phyloP scores from a whole-genome alignment of 805 yeast genomes.

The Ogataea glucozyma region DNA sequence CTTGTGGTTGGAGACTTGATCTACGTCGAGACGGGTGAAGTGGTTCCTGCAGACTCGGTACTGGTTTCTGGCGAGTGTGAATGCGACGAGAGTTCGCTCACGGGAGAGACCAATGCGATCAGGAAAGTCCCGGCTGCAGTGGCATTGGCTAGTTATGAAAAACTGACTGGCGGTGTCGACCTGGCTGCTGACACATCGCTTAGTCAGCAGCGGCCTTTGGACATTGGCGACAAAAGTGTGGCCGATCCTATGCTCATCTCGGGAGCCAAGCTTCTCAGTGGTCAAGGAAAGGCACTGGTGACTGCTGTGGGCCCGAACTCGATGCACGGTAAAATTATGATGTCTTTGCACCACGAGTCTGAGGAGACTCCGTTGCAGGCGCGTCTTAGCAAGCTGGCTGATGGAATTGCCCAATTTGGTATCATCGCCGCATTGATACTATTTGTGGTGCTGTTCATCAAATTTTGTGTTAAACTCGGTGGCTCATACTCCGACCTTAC shows the following conservation, averaged over 20 bases:
- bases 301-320: slow-evolving; percentile 92
- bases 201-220: slow-evolving; percentile 21
- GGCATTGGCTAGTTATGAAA: slow-evolving; percentile 39
- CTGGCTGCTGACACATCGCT: slow-evolving; percentile 24
- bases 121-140: slow-evolving; percentile 59
- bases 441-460: slow-evolving; percentile 74
- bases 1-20: slow-evolving; percentile 86
- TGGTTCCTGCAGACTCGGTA: slow-evolving; percentile 86
- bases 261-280: slow-evolving; percentile 85
- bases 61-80: slow-evolving; percentile 74
- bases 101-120: slow-evolving; percentile 91
- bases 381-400: slow-evolving; percentile 79
- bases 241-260: slow-evolving; percentile 86
- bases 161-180: too few species aligned
- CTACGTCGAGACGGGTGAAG: slow-evolving; percentile 87
- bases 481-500: slow-evolving; percentile 46
- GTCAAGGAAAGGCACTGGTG: slow-evolving; percentile 81
- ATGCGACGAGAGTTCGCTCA: slow-evolving; percentile 88
- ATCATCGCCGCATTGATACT: slow-evolving; percentile 80
- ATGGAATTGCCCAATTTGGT: slow-evolving; percentile 94
- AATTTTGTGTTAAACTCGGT: slow-evolving; percentile 64
- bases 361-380: slow-evolving; percentile 89
- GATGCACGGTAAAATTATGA: slow-evolving; percentile 88
- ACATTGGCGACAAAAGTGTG: slow-evolving; percentile 44
- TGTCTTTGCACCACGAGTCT: slow-evolving; percentile 69